These are phyloP conservation scores for Kuraishia molischiana DNA, from an alignment of 805 yeast species.

Conservation along the genomic window DNA sequence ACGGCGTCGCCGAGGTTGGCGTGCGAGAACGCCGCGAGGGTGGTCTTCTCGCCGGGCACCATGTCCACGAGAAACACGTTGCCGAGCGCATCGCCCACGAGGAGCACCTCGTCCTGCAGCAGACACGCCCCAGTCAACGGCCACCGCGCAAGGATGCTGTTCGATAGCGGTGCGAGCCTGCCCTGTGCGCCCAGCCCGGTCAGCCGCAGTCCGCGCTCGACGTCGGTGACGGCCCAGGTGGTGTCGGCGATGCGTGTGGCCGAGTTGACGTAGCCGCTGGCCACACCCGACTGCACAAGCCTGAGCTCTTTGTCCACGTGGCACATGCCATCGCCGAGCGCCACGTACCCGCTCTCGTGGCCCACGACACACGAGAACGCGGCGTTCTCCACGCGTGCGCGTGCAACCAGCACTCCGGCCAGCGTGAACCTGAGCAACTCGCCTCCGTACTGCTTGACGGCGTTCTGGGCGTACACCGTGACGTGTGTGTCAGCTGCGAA, in stretches of 20 bases:
- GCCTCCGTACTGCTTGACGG: neutral
- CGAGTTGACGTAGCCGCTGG: neutral
- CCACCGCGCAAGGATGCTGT: neutral
- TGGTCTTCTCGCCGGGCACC: neutral
- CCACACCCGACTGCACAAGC: neutral
- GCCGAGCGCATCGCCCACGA: neutral
- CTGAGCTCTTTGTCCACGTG: neutral
- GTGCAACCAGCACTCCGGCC: neutral
- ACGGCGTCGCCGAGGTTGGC: neutral
- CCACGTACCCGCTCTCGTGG: neutral
- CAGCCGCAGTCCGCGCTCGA: neutral
- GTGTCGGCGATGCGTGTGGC: neutral
- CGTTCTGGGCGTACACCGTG: neutral
- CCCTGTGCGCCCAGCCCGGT: neutral
- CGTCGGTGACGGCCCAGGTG: neutral
- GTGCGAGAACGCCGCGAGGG: neutral
- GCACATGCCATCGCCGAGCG: neutral
- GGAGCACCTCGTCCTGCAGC: neutral
- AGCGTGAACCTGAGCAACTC: neutral
- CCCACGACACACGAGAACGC: neutral
- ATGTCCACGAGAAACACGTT: neutral
- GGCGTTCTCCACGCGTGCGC: neutral
- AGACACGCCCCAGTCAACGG: neutral
- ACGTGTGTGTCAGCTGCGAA: conserved; percentile 1
- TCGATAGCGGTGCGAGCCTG: neutral